Evolutionary conservation across 768 basidiomycete species (phyloP).

Genomic region (Russula olivacea): DNA sequence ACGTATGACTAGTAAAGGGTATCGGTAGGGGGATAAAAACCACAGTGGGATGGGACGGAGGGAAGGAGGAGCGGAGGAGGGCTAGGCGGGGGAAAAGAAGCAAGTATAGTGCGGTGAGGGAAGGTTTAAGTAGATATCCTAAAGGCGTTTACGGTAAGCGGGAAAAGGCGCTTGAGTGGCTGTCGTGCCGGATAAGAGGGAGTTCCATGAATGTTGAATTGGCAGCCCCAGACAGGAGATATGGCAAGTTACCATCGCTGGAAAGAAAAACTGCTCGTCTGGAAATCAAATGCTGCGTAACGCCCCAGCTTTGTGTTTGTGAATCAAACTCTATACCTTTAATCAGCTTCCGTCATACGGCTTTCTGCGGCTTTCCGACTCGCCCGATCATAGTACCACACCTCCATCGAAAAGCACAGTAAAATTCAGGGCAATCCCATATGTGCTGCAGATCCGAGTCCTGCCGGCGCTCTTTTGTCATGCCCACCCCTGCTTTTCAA

Average conservation of each 20-base stretch:
- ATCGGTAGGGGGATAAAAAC: background rate
- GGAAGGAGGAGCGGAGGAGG: background rate
- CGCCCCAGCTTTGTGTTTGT: slow-evolving; percentile 3
- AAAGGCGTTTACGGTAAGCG: slow-evolving; percentile 25
- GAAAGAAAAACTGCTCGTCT: slow-evolving; percentile 9
- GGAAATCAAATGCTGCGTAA: slow-evolving; percentile 16
- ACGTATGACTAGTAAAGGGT: background rate
- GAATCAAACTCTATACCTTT: slow-evolving; percentile 28
- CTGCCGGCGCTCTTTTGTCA: background rate
- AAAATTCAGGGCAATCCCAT: slow-evolving; percentile 16
- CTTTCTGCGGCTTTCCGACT: slow-evolving; percentile 12
- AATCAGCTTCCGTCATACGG: slow-evolving; percentile 22
- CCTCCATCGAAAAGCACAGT: background rate
- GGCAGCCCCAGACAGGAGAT: slow-evolving; percentile 21
- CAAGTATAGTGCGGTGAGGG: background rate
- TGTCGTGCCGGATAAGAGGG: slow-evolving; percentile 23
- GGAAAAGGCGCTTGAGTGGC: slow-evolving; percentile 13
- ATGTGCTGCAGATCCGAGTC: background rate
- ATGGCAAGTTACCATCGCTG: slow-evolving; percentile 20
- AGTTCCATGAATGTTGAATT: slow-evolving; percentile 23
- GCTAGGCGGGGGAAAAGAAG: slow-evolving; percentile 9
- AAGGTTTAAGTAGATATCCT: slow-evolving; percentile 23
- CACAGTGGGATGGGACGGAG: slow-evolving; percentile 1
- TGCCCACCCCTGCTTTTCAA: background rate
- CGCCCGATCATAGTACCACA: slow-evolving; percentile 10